Evolutionary conservation across 768 basidiomycete genomes (phyloP), one percentile per base, ranked within the genome.

Genomic region (Pseudohyphozyma bogoriensis): DNA sequence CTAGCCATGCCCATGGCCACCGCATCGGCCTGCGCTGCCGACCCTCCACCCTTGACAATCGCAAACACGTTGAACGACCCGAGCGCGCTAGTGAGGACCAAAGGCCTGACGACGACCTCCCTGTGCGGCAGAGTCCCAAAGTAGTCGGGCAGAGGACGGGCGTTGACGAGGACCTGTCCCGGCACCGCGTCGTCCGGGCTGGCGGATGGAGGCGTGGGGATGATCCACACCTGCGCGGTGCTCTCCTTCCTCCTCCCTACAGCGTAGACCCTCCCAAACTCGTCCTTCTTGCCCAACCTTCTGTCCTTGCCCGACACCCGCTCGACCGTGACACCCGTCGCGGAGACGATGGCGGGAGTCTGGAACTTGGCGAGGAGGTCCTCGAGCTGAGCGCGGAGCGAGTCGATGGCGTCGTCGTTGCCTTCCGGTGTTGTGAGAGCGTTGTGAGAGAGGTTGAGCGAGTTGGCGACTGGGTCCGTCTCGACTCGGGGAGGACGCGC

Each of bases 191-290:
- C 46, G 7, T n/a, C 28, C 29, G 39, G 29, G n/a, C 8, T 7
- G 18, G 63, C 63, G 29, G 18, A 45, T 20, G 58, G n/a, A n/a
- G 58, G n/a, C 20, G 58, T 60, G 16, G 72, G 71, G 62, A 95
- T 86, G 77, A 93, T 85, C 92, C 92, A 97, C 12, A 92, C 90
- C 40, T 89, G 81, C 37, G 92, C 90, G 1, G 85, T 77, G 68
- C 87, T 88, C 61, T 89, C 89, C 76, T 97, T 97, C 66, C 92
- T 80, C 74, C 83, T 81, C 40, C 92, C 92, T 51, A 86, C 71
- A 0, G 87, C 87, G 71, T 89, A 88, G n/a, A 85, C 83, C 59
- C 92, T 79, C n/a, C 89, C 89, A 58, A 80, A 79, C 47, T 79
- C 76, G 72, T 96, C 92, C 55, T 88, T 74, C 29, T 76, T 71